Base-by-base conservation (phyloP, 2,329 filamentous ascomycete genomes). In the Xylariaceae sp. region DNA sequence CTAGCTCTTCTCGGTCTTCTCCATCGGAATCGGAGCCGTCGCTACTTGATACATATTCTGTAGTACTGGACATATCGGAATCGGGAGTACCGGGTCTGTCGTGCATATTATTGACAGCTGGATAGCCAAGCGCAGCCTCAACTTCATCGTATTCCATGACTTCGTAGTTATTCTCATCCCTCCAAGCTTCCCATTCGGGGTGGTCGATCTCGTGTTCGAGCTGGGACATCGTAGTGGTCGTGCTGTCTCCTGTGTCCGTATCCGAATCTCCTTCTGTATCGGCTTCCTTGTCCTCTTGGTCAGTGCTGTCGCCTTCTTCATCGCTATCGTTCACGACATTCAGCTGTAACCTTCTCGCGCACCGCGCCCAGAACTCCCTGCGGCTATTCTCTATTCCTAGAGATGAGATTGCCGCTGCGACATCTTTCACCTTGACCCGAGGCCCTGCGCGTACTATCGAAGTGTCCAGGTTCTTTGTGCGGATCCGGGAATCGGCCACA, bases 401-500 rank as follows among this genome's bases (percentile, higher is more conserved):
- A 2, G 78, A 78, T 1, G 72, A 68, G 1, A 74, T 66, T 0
- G 80, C 80, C 0, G 79, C 77, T 26, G 71, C 64, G 2, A 79
- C 79, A 55, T 84, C 80, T 29, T 72, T 70, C 4, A 55, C 59
- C 40, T 68, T 70, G 2, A 81, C 72, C 5, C 71, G 57, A 4
- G 61, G 56, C 3, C 63, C 63, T 1, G 67, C 63, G 1, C 60
- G 53, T 3, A 32, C 50, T 9, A 44, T 51, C 15, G 47, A 41
- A 37, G 60, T 55, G 8, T 54, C 52, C 3, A 56, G 54, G 8
- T 60, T 69, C 60, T 74, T 76, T 3, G 83, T 76, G 49, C 84
- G 78, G 21, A 90, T 71, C 40, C 89, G 79, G 2, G 87, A 86
- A 67, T 81, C 79, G n/a, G 86, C 81, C 54, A 89, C 80, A 62